Percentiles rank a stretch among this genome's conserved stretches.
Evolutionary conservation across 345 rosid species (phyloP).

Genomic region (Adansonia digitata): DNA sequence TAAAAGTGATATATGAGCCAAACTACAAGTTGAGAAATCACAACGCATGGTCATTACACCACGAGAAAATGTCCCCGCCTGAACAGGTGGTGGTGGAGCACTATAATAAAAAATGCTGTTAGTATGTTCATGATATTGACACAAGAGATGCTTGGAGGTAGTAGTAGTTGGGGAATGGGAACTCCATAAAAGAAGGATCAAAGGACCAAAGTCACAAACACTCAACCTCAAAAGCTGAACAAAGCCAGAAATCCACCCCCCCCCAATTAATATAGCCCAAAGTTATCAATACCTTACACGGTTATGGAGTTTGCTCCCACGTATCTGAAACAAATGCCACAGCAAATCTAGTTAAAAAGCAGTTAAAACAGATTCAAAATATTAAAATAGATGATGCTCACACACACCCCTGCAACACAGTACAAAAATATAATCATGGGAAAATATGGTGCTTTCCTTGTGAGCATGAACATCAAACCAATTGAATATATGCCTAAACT

Average conservation of each 20-base stretch:
- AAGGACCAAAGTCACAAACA: not conserved
- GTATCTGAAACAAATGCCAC: constrained; percentile 49
- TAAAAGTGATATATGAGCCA: constrained; percentile 82
- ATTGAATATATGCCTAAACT: not conserved
- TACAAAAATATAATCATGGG: not conserved
- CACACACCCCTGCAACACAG: not conserved
- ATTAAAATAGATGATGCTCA: not conserved
- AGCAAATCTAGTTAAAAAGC: not conserved
- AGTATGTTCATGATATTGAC: constrained; percentile 5
- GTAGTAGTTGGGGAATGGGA: not conserved
- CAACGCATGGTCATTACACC: constrained; percentile 99
- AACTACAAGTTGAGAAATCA: constrained; percentile 87
- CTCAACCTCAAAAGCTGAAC: not conserved
- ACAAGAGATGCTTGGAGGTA: not conserved
- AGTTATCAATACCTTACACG: constrained; percentile 67
- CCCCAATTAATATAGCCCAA: constrained; percentile 8
- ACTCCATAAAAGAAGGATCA: not conserved
- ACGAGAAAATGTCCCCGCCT: constrained; percentile 97
- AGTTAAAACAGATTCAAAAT: not conserved
- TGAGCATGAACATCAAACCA: not conserved
- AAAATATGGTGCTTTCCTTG: not conserved
- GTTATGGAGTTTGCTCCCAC: constrained; percentile 95
- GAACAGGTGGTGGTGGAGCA: constrained; percentile 99
- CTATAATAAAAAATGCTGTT: constrained; percentile 39
- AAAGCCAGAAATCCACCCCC: not conserved